A percentile compares a stretch with the other conserved stretches of the same genome.
Conservation (phyloP, 192 early-diverging fungal species). For the Coemansia sp. region DNA sequence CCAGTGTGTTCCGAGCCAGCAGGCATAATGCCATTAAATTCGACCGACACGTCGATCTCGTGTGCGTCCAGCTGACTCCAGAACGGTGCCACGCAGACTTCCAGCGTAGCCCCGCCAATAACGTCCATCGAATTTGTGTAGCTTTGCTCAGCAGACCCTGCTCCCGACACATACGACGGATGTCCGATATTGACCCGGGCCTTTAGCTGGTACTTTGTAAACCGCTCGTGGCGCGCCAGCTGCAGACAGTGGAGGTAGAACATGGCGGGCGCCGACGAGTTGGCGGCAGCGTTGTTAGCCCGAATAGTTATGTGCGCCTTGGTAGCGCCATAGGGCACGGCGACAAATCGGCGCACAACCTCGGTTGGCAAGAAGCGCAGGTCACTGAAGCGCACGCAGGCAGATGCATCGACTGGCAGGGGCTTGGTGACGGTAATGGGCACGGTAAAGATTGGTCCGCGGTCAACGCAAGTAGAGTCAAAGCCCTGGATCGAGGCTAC, state of each 20-base stretch:
- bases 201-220: constrained; percentile 61
- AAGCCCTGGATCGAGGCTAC: constrained; percentile 76
- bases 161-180: constrained; percentile 64
- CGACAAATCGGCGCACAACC: constrained; percentile 79
- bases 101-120: constrained; percentile 70
- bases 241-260: constrained; percentile 79
- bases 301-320: constrained; percentile 59
- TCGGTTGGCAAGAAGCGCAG: constrained; percentile 75
- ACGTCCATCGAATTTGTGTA: constrained; percentile 63
- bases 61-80: constrained; percentile 82
- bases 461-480: constrained; percentile 71
- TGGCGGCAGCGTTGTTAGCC: constrained; percentile 33
- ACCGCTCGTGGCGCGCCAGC: constrained; percentile 70
- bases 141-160: constrained; percentile 60
- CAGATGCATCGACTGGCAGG: constrained; percentile 47
- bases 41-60: constrained; percentile 66
- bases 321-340: constrained; percentile 84
- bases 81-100: constrained; percentile 86
- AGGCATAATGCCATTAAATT: constrained; percentile 78
- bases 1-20: constrained; percentile 35
- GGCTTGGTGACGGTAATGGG: constrained; percentile 93
- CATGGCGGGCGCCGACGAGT: constrained; percentile 57
- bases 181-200: constrained; percentile 62
- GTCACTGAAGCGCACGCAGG: constrained; percentile 58
- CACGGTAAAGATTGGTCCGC: constrained; percentile 82